Base-by-base conservation (phyloP, 345 rosid species). In the Rubroshorea leprosula region DNA sequence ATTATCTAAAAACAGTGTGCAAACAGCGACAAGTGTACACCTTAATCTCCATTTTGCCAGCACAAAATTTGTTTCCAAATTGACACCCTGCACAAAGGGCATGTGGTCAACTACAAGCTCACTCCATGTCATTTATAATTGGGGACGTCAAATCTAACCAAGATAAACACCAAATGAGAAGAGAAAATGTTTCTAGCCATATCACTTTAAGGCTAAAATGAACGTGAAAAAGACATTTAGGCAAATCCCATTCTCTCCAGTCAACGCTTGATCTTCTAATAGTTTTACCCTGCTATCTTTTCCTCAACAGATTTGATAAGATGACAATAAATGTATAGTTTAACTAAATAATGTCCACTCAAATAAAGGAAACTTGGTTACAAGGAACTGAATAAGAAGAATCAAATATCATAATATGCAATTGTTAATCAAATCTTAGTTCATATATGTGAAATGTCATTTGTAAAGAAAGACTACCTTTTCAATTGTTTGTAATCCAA, bases 21-120 rank as follows among this genome's bases (percentile, higher is more conserved):
- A 27, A 8, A 27, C 31, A 27, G 31, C 4, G 31, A 27, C 5
- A 27, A 27, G 31, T 8, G 8, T 8, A 8, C 63, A 87, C 97
- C 97, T 83, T 61, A 90, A 77, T 61, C 80, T 82, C 96, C 98
- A 91, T 6, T 76, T 71, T 9, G 92, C 94, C 44, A 27, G 68
- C 44, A 91, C 80, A 68, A 35, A 74, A 51, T 59, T 60, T 54
- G 58, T 60, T 68, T 62, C 49, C 17, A 58, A 39, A 3, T 53
- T 48, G 26, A 48, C 74, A 41, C 64, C 68, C 80, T 76, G 76
- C 68, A 54, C 45, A 39, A 39, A 39, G 45, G 12, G 45, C 16
- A 39, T 39, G 15, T 39, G 45, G 9, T 39, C 15, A 39, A 11
- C 12, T 2, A 39, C 2, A 7, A 7, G 16, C 31, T 8, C 31